Conservation (phyloP, 768 basidiomycete species). For the Dioszegia aurantiaca region DNA sequence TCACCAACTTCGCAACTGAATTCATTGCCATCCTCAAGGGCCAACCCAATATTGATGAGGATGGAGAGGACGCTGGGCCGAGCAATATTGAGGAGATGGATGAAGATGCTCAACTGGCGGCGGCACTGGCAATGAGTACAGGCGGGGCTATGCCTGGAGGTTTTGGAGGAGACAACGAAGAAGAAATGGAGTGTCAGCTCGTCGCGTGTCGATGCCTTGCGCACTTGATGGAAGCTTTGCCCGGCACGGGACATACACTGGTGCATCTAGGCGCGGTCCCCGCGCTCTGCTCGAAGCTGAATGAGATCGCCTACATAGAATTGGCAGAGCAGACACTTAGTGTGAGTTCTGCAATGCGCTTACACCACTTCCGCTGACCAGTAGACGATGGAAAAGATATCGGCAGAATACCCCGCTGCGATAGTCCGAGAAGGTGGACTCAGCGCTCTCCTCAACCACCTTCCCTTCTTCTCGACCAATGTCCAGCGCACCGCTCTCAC, state of each 20-base stretch:
- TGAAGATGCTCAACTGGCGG: constrained; percentile 84
- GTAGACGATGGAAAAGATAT: constrained; percentile 88
- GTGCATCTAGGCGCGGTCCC: constrained; percentile 98
- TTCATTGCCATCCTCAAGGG: constrained; percentile 81
- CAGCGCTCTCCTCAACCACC: constrained; percentile 84
- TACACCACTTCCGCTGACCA: constrained; percentile 14
- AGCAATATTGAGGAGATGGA: constrained; percentile 54
- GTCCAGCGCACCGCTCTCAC: constrained; percentile 95
- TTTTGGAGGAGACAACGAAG: constrained; percentile 47
- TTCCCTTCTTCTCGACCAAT: constrained; percentile 97
- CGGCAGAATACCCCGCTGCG: constrained; percentile 91
- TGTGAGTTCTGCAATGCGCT: constrained; percentile 59
- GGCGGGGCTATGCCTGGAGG: constrained; percentile 55
- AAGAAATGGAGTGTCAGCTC: constrained; percentile 76
- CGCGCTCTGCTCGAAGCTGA: constrained; percentile 91
- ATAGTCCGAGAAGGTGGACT: constrained; percentile 96
- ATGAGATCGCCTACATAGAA: constrained; percentile 97
- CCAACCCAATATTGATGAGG: constrained; percentile 45
- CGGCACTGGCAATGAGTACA: constrained; percentile 75
- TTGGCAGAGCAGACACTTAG: constrained; percentile 96
- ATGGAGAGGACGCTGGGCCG: constrained; percentile 59
- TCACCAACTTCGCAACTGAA: constrained; percentile 86
- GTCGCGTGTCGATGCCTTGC: constrained; percentile 94
- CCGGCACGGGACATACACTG: constrained; percentile 93
- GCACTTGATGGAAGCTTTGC: constrained; percentile 98